Percentiles rank a stretch among this genome's conserved stretches.
These are phyloP conservation scores for Inonotus obliquus DNA, from an alignment of 1,284 basidiomycete genomes.

Conservation along the genomic window DNA sequence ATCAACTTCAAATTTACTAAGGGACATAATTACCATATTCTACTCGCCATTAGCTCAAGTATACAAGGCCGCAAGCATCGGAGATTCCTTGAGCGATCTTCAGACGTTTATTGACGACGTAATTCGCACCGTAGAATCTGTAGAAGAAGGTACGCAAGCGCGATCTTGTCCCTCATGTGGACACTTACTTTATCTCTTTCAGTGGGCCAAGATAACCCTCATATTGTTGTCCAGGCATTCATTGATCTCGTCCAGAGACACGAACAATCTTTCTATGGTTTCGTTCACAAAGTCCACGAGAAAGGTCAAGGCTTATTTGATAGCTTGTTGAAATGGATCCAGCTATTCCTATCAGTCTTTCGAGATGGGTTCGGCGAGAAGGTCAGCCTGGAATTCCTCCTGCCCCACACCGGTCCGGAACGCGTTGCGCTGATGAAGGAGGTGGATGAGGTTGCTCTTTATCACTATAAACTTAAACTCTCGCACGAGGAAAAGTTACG, in stretches of 20 bases:
- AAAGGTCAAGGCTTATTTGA: slow-evolving; percentile 96
- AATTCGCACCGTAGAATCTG: slow-evolving; percentile 89
- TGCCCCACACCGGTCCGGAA: slow-evolving; percentile 76
- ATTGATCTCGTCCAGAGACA: slow-evolving; percentile 93
- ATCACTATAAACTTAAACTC: slow-evolving; percentile 91
- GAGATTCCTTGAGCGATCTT: slow-evolving; percentile 87
- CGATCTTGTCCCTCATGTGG: slow-evolving; percentile 3
- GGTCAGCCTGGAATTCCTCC: slow-evolving; percentile 80
- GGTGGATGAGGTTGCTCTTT: slow-evolving; percentile 81
- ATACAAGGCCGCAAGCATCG: slow-evolving; percentile 96
- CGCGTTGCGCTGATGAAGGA: slow-evolving; percentile 76
- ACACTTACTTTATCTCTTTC: background rate
- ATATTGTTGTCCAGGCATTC: slow-evolving; percentile 87
- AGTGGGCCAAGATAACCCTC: slow-evolving; percentile 85
- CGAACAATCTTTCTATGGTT: slow-evolving; percentile 93
- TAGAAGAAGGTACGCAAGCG: slow-evolving; percentile 77
- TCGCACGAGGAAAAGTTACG: slow-evolving; percentile 86
- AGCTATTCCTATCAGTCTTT: slow-evolving; percentile 88
- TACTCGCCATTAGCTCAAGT: slow-evolving; percentile 98
- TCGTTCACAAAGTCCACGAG: slow-evolving; percentile 98
- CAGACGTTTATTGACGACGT: slow-evolving; percentile 96
- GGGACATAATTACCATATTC: slow-evolving; percentile 99
- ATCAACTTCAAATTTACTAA: slow-evolving; percentile 90
- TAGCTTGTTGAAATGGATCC: slow-evolving; percentile 94
- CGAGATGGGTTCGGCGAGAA: slow-evolving; percentile 81